Percentiles rank a stretch among this genome's conserved stretches.
Conservation (phyloP, 2,329 filamentous ascomycete genomes). For the Penicillium sp. region DNA sequence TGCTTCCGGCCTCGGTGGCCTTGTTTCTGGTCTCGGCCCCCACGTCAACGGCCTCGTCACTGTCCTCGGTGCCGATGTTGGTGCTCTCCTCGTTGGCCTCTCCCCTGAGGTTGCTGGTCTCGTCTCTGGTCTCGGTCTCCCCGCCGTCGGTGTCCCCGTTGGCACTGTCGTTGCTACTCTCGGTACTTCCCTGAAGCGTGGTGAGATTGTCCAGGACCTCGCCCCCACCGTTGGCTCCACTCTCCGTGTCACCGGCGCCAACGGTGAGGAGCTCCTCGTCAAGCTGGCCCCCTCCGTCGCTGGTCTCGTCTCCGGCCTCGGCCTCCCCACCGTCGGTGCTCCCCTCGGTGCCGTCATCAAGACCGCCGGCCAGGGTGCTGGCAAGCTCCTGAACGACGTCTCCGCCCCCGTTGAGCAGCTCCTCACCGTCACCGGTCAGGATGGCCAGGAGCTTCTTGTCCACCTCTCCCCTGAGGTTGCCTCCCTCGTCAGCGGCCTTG, state of each 20-base stretch:
- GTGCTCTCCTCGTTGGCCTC: slow-evolving; percentile 30
- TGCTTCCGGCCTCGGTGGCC: slow-evolving; percentile 25
- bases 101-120: slow-evolving; percentile 26
- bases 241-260: slow-evolving; percentile 29
- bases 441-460: slow-evolving; percentile 26
- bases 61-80: slow-evolving; percentile 28
- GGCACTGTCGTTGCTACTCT: slow-evolving; percentile 26
- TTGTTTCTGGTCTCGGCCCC: slow-evolving; percentile 24
- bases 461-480: slow-evolving; percentile 26
- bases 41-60: slow-evolving; percentile 28
- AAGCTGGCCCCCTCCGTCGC: slow-evolving; percentile 31
- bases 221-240: slow-evolving; percentile 23
- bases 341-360: slow-evolving; percentile 27
- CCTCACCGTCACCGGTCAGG: slow-evolving; percentile 25
- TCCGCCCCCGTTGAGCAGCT: slow-evolving; percentile 23
- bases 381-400: slow-evolving; percentile 29
- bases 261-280: slow-evolving; percentile 29
- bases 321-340: slow-evolving; percentile 26
- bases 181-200: slow-evolving; percentile 30
- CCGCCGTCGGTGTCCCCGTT: slow-evolving; percentile 26
- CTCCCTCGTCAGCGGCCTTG: slow-evolving; percentile 24
- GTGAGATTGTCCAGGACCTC: slow-evolving; percentile 27
- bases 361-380: slow-evolving; percentile 20
- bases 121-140: slow-evolving; percentile 29
- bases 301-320: slow-evolving; percentile 26